Percentiles rank a stretch among this genome's conserved stretches.
phyloP scores from a whole-genome alignment of 2,329 filamentous ascomycete species.

The Neofusicoccum kwambonambiense region DNA sequence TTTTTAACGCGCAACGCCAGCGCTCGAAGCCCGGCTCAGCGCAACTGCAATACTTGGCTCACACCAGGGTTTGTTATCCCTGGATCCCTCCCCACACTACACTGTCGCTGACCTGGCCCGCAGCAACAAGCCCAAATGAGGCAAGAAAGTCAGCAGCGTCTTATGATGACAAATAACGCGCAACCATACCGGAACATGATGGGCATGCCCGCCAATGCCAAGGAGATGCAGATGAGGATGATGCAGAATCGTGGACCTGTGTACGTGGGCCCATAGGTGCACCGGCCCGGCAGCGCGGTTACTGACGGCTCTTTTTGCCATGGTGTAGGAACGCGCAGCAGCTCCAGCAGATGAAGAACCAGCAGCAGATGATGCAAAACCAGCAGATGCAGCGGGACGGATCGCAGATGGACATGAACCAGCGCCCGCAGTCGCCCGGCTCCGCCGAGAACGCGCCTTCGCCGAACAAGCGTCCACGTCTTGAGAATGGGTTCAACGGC shows the following conservation, averaged over 20 bases:
- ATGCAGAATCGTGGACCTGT: constrained; percentile 76
- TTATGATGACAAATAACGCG: constrained; percentile 70
- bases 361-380: constrained; percentile 62
- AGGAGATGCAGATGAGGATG: constrained; percentile 67
- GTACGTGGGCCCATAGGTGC: constrained; percentile 48
- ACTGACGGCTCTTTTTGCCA: not conserved
- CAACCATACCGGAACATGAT: constrained; percentile 60
- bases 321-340: constrained; percentile 58
- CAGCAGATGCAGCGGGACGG: constrained; percentile 83
- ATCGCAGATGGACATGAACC: constrained; percentile 79
- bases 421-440: constrained; percentile 75
- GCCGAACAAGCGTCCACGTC: constrained; percentile 82
- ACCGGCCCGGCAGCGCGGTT: not conserved
- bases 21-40: constrained; percentile 47
- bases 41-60: constrained; percentile 71
- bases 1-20: constrained; percentile 75
- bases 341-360: constrained; percentile 59
- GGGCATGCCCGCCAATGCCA: constrained; percentile 58
- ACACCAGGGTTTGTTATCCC: constrained; percentile 70
- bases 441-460: constrained; percentile 86
- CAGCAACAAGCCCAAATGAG: constrained; percentile 69
- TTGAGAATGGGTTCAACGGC: constrained; percentile 75
- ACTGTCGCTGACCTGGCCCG: constrained; percentile 19
- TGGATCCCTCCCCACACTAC: not conserved
- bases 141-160: constrained; percentile 70